A percentile compares a stretch with the other conserved stretches of the same genome.
Conservation (phyloP, 345 rosid genomes). For the Fremontodendron californicum region DNA sequence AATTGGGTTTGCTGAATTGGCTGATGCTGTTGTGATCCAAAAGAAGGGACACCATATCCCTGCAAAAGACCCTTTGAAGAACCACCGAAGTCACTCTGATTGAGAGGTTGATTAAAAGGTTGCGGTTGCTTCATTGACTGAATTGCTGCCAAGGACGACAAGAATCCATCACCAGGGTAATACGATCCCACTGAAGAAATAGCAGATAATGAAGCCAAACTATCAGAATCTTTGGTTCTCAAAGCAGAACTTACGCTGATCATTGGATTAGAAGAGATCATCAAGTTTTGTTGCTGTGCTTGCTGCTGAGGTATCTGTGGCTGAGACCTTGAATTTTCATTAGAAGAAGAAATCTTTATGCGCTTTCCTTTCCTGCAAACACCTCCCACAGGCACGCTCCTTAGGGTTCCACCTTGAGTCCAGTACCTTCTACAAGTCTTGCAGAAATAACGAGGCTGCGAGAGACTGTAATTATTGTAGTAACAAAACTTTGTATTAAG, state of each 20-base stretch:
- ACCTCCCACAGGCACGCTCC: constrained; percentile 72
- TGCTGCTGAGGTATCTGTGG: not conserved
- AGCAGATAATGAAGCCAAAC: constrained; percentile 18
- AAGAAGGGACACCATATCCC: constrained; percentile 24
- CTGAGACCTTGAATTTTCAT: constrained; percentile 21
- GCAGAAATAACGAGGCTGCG: constrained; percentile 75
- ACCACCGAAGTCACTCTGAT: constrained; percentile 20
- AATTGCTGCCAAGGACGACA: constrained; percentile 32
- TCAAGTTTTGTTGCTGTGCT: constrained; percentile 9
- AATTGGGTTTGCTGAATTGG: constrained; percentile 27
- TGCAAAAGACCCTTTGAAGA: constrained; percentile 35
- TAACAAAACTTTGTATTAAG: constrained; percentile 66
- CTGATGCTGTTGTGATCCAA: constrained; percentile 23
- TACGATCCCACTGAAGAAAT: constrained; percentile 24
- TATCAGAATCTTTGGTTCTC: constrained; percentile 16
- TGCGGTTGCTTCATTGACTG: constrained; percentile 25
- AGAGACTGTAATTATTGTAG: constrained; percentile 64
- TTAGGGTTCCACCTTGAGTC: constrained; percentile 70
- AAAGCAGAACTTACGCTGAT: not conserved
- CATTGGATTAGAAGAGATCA: constrained; percentile 20
- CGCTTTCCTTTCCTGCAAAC: constrained; percentile 59
- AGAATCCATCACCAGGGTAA: constrained; percentile 33
- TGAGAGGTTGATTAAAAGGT: constrained; percentile 17
- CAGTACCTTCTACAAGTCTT: constrained; percentile 66
- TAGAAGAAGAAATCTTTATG: constrained; percentile 27